phyloP scores from a whole-genome alignment of 306 rosid species.

The Prunus mongolica region DNA sequence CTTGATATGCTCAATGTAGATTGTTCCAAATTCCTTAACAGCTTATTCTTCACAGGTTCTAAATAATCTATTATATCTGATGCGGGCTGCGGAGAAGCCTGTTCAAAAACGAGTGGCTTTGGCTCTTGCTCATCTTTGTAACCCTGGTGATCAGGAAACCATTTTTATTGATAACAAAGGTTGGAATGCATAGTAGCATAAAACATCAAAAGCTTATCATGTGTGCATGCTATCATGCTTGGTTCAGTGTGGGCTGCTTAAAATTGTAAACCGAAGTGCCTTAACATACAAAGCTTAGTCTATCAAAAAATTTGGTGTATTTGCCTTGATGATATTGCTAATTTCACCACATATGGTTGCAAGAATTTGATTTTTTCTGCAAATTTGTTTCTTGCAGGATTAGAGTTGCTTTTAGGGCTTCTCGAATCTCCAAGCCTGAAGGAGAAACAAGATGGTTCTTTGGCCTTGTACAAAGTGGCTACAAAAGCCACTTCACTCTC shows the following conservation, averaged over 20 bases:
- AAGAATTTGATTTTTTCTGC: not conserved
- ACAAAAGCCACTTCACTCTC: constrained; percentile 54
- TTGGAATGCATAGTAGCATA: not conserved
- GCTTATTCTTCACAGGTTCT: constrained; percentile 33
- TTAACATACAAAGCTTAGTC: not conserved
- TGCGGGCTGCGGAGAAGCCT: constrained; percentile 56
- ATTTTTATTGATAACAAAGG: constrained; percentile 65
- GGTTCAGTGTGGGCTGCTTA: not conserved
- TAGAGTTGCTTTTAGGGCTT: constrained; percentile 72
- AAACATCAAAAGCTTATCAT: not conserved
- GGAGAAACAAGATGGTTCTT: constrained; percentile 67
- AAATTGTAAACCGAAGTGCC: not conserved
- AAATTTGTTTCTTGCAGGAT: constrained; percentile 37
- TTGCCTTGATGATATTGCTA: not conserved
- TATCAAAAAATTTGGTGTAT: not conserved
- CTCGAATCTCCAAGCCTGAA: constrained; percentile 49
- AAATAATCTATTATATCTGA: constrained; percentile 62
- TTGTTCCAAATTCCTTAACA: not conserved
- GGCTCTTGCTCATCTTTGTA: constrained; percentile 81
- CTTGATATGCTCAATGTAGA: constrained; percentile 5
- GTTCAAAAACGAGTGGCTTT: constrained; percentile 64
- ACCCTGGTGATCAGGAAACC: constrained; percentile 48
- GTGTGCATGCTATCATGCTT: not conserved
- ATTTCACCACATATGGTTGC: not conserved
- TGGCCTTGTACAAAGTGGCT: constrained; percentile 74